phyloP scores from a whole-genome alignment of 2,329 filamentous ascomycete genomes.

The Colletotrichum brevisporum region DNA sequence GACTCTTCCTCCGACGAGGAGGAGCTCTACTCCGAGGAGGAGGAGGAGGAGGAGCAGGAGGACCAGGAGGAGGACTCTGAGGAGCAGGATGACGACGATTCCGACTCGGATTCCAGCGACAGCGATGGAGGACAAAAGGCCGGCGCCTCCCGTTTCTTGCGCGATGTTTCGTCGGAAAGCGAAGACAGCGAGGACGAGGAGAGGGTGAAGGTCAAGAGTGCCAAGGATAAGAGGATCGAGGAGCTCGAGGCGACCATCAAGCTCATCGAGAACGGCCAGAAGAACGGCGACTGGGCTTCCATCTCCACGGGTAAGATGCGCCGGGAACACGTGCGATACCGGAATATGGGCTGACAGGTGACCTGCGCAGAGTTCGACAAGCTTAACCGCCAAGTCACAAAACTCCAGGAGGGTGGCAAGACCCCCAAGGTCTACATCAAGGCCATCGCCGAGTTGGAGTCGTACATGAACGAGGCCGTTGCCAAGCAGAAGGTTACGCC shows the following conservation, averaged over 20 bases:
- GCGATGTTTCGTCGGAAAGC: conserved; percentile 75
- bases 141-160: conserved; percentile 89
- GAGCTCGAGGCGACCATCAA: conserved; percentile 92
- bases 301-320: conserved; percentile 82
- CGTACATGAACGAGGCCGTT: conserved; percentile 92
- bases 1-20: conserved; percentile 98
- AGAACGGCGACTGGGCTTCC: conserved; percentile 97
- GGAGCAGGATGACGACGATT: conserved; percentile 66
- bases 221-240: conserved; percentile 96
- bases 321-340: not conserved
- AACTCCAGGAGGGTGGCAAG: conserved; percentile 82
- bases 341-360: conserved; percentile 25
- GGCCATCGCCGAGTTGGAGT: conserved; percentile 92
- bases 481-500: conserved; percentile 95
- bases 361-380: conserved; percentile 85
- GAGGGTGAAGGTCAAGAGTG: conserved; percentile 91
- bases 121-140: conserved; percentile 76
- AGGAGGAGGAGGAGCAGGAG: conserved; percentile 71
- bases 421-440: conserved; percentile 94
- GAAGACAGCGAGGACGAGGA: conserved; percentile 91
- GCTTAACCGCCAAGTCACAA: conserved; percentile 87
- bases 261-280: conserved; percentile 95
- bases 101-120: conserved; percentile 69
- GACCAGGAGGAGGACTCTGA: conserved; percentile 68
- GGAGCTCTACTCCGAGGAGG: conserved; percentile 88